phyloP scores from a whole-genome alignment of 352 stramenopile genomes.

The Phytopythium cucurbitacearum region DNA sequence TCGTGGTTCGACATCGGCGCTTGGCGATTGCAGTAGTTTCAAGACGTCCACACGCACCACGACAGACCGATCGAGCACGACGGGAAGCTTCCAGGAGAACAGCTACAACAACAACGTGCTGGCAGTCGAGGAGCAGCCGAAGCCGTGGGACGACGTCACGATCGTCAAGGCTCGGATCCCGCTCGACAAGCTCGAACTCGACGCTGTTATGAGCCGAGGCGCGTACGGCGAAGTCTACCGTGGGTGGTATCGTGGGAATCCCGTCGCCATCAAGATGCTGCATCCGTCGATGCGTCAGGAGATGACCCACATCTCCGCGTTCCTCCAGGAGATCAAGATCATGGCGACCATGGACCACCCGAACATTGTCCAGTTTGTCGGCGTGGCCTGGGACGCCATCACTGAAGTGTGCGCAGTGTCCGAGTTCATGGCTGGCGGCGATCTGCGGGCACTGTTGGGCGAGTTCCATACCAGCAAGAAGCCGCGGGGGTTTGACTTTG shows the following conservation, averaged over 20 bases:
- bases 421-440: conserved; percentile 46
- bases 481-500: conserved; percentile 23
- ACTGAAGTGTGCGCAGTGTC: conserved; percentile 43
- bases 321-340: conserved; percentile 51
- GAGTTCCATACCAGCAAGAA: conserved; percentile 1
- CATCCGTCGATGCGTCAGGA: conserved; percentile 28
- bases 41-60: neutral
- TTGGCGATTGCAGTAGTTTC: neutral
- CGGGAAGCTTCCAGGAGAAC: neutral
- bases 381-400: conserved; percentile 46
- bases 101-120: neutral
- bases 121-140: neutral
- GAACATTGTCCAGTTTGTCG: conserved; percentile 55
- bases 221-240: conserved; percentile 46
- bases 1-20: no score
- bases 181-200: conserved; percentile 38
- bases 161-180: conserved; percentile 35
- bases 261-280: conserved; percentile 54
- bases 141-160: conserved; percentile 30
- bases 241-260: conserved; percentile 34
- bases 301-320: conserved; percentile 45
- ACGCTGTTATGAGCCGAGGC: conserved; percentile 35
- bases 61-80: conserved; percentile 2
- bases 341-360: conserved; percentile 54
- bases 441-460: conserved; percentile 32